Conservation (phyloP, 2,329 filamentous ascomycete species). For the Xylaria sp. region DNA sequence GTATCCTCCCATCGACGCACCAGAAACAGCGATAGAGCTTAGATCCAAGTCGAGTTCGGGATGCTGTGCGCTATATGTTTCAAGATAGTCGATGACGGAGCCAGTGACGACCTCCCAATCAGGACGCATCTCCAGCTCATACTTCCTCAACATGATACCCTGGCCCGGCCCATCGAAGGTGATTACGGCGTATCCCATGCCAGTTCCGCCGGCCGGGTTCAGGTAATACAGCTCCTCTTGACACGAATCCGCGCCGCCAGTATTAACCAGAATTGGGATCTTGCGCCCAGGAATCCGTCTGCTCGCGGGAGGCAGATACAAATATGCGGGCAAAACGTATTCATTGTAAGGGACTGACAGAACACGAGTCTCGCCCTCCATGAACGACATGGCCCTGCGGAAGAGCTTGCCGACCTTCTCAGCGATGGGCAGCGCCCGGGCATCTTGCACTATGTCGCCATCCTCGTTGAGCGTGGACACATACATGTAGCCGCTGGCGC, state of each 20-base stretch:
- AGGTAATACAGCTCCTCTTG: slow-evolving; percentile 51
- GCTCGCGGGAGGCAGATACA: slow-evolving; percentile 20
- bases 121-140: slow-evolving; percentile 20
- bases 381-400: slow-evolving; percentile 15
- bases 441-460: slow-evolving; percentile 24
- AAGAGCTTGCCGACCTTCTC: slow-evolving; percentile 22
- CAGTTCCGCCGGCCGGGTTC: slow-evolving; percentile 33
- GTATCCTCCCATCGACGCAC: slow-evolving; percentile 29
- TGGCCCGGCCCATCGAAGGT: slow-evolving; percentile 56
- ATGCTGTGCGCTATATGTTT: slow-evolving; percentile 3
- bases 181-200: slow-evolving; percentile 52
- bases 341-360: slow-evolving; percentile 25
- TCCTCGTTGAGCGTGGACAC: slow-evolving; percentile 20
- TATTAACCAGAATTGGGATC: slow-evolving; percentile 46
- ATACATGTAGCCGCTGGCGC: slow-evolving; percentile 46
- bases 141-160: slow-evolving; percentile 46
- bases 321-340: slow-evolving; percentile 14
- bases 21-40: slow-evolving; percentile 9
- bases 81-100: slow-evolving; percentile 11
- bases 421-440: slow-evolving; percentile 24
- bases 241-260: slow-evolving; percentile 47
- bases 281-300: slow-evolving; percentile 13
- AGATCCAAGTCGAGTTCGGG: slow-evolving; percentile 24
- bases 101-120: slow-evolving; percentile 25
- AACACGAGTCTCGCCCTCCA: slow-evolving; percentile 17